Percentiles rank a stretch among this genome's conserved stretches.
Conservation (phyloP, 75 land plant species). For the Azolla pinnata region DNA sequence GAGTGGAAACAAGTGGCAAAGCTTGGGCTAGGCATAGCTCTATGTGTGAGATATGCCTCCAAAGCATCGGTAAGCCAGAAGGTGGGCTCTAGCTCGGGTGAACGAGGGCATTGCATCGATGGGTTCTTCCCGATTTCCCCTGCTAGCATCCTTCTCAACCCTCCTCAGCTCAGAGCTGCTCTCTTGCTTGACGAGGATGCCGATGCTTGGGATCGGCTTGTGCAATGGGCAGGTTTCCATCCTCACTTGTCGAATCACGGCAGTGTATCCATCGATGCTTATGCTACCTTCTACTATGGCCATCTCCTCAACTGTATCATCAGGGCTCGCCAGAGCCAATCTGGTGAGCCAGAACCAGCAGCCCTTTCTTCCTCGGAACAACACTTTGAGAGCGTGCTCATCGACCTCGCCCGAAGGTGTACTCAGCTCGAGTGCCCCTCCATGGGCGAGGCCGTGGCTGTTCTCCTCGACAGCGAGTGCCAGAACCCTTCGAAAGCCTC, state of each 20-base stretch:
- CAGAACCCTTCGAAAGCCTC: too few relatives aligned
- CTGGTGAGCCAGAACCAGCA: background rate
- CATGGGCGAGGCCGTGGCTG: constrained; percentile 4
- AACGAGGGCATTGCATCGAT: background rate
- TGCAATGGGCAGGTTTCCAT: constrained; percentile 6
- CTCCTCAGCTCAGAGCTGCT: background rate
- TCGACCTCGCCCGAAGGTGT: constrained; percentile 2
- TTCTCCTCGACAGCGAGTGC: too few relatives aligned
- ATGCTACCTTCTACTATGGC: constrained; percentile 2
- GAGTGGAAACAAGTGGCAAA: background rate
- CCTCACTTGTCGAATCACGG: background rate
- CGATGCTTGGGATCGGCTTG: background rate
- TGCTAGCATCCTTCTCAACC: background rate
- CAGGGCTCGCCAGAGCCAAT: background rate
- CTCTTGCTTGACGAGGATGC: constrained; percentile 1
- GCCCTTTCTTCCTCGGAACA: background rate
- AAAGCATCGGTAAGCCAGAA: background rate
- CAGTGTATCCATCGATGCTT: background rate
- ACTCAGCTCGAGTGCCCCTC: constrained; percentile 1
- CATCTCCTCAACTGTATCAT: background rate
- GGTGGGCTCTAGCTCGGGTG: background rate
- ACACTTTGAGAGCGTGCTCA: constrained; percentile 1
- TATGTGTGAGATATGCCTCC: constrained; percentile 1
- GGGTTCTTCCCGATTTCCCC: constrained; percentile 4
- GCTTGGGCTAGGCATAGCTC: background rate